Percentiles rank a stretch among this genome's conserved stretches.
Evolutionary conservation across 148 eudicot species (phyloP).

Genomic region (Rhododendron molle): DNA sequence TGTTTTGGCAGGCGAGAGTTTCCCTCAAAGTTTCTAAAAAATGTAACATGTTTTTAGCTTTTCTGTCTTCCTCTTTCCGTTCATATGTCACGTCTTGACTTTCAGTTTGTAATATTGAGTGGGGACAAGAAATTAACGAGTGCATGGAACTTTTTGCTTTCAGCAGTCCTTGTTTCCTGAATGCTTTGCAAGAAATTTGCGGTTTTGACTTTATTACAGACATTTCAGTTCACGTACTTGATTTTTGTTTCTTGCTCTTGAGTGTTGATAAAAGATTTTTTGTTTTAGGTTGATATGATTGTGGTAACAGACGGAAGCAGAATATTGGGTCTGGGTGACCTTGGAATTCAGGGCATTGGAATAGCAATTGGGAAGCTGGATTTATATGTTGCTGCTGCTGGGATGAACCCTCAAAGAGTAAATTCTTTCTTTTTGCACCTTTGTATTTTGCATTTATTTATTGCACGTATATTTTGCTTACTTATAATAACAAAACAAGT

Average conservation of each 20-base stretch:
- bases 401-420: conserved; percentile 98
- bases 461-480: not conserved
- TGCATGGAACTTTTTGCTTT: conserved; percentile 8
- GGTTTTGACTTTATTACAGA: not conserved
- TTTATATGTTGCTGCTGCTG: conserved; percentile 98
- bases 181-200: not conserved
- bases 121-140: not conserved
- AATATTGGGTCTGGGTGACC: conserved; percentile 96
- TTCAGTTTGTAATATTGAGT: not conserved
- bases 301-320: conserved; percentile 99
- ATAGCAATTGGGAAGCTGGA: conserved; percentile 90
- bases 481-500: not conserved
- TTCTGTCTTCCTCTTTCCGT: not conserved
- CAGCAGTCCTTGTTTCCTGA: not conserved
- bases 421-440: conserved; percentile 8
- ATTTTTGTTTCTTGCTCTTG: not conserved
- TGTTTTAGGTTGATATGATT: conserved; percentile 93
- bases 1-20: not conserved
- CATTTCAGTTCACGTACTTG: not conserved
- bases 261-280: conserved; percentile 8
- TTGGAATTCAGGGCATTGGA: conserved; percentile 93
- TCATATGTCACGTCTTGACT: not conserved
- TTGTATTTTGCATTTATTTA: not conserved
- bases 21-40: not conserved
- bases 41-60: not conserved